Evolutionary conservation across 176 grass and related monocot genomes (phyloP), one percentile per base, ranked within the genome.

Genomic region (Hyparrhenia diplandra): DNA sequence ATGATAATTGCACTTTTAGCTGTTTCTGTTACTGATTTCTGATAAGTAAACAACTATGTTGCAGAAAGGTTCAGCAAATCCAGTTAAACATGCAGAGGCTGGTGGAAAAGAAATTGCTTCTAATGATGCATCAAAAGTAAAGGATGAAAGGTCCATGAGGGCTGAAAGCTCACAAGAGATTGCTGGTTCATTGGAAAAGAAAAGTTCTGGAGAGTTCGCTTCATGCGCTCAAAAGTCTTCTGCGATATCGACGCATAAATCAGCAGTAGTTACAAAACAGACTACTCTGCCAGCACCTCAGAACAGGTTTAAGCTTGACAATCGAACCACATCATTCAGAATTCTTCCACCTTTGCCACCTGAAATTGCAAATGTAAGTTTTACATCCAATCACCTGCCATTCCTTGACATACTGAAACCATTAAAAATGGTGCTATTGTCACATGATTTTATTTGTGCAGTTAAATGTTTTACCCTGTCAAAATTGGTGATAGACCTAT

Each of bases 311-410:
- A 99, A 88, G 89, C 84, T 91, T 66, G 96, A 99, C 80, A 95
- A 95, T 47, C 88, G 81, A 21, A 83, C 96, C 6, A 91, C 93
- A 39, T 89, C 93, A 78, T 99, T 99, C 81, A 87, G 89, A 73
- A 85, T 95, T 74, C 93, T 99, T 86, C 89, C 94, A 90, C 88
- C 96, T 71, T 92, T 99, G 54, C 93, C 90, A 20, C 71, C 85
- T 72, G 90, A 90, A 78, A 87, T 93, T 74, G 80, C 96, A 79
- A 86, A 95, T 82, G 96, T 95, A 88, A 87, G 85, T 91, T 24
- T 69, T n/a, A 55, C 34, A 68, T 66, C 52, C 35, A 75, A 73
- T 32, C 62, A 82, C 66, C 25, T 82, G 67, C 30, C 71, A 23
- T 85, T 55, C 10, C 54, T 71, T 27, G 11, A 54, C 67, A 64